Conservation (phyloP, 1,139 yeast species). For the Citeromyces siamensis region DNA sequence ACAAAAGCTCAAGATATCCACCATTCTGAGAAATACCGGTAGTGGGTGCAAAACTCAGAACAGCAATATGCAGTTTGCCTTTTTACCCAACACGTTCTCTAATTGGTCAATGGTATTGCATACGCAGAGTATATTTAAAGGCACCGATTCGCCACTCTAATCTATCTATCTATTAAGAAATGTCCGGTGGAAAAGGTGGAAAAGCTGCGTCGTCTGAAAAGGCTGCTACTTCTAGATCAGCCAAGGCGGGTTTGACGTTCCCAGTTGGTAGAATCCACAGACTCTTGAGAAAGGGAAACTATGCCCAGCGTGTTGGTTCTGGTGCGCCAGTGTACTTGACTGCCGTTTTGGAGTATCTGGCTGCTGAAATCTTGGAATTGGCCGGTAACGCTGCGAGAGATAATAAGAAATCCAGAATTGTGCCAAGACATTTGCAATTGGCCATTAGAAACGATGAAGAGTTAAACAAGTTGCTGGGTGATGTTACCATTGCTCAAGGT, state of each 20-base stretch:
- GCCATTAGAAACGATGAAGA: conserved; percentile 99
- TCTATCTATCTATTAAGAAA: no score
- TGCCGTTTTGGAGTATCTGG: conserved; percentile 92
- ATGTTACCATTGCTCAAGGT: conserved; percentile 98
- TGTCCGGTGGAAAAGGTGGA: conserved; percentile 99
- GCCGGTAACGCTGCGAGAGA: conserved; percentile 99
- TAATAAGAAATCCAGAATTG: conserved; percentile 94
- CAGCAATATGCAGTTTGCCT: conserved; percentile 6
- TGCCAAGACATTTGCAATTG: conserved; percentile 96
- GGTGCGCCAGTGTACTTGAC: conserved; percentile 97
- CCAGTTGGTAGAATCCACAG: conserved; percentile 99
- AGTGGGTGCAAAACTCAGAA: conserved; percentile 12
- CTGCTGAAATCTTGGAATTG: conserved; percentile 96
- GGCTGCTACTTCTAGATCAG: conserved; percentile 94
- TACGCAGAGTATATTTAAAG: no score
- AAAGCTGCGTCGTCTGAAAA: conserved; percentile 90
- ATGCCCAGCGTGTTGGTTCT: conserved; percentile 98
- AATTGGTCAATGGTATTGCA: no score
- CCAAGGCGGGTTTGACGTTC: conserved; percentile 98
- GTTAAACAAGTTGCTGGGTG: conserved; percentile 90
- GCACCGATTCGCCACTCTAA: no score
- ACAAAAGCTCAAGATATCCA: conserved; percentile 10
- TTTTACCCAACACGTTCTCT: no score
- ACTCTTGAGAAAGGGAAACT: conserved; percentile 94
- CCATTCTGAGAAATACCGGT: conserved; percentile 14